Evolutionary conservation across 2,329 filamentous ascomycete species (phyloP), one percentile per base, ranked within the genome.

Genomic region (Diplodia corticola): DNA sequence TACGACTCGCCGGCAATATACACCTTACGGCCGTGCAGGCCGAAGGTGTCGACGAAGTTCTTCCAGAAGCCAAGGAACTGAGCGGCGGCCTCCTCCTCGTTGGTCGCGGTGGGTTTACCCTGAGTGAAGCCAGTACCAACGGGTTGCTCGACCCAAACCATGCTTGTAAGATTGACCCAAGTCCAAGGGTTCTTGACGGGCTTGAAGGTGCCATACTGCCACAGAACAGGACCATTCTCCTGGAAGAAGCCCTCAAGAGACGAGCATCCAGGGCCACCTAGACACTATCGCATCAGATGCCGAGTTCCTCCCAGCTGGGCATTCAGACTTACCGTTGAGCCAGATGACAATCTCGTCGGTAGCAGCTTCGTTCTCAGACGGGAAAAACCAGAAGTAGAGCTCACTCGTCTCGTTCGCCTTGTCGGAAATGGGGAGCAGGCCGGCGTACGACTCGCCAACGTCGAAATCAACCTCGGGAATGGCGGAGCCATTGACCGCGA

Each of bases 1-100:
- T 53, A 68, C 0, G 85, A 89, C 75, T 91, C 90, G 6, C 90
- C 91, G 0, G 89, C 84, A 66, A 95, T 85, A 75, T 90, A 94
- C 10, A 92, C 84, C 69, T 90, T 90, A 71, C 85, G 86, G 13
- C 84, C 84, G 22, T 90, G 83, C 75, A 92, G 79, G 13, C 78
- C 81, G 70, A 93, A 93, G 0, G 87, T 88, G 37, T 91, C 82
- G 67, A 92, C 79, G 71, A 92, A 93, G 78, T 92, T 92, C 79
- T 89, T 88, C 83, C 88, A 93, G 79, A 92, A 95, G 59, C 89
- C 89, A 17, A 90, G 81, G 74, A 94, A 92, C 70, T 93, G 85
- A n/a, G 80, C 77, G 0, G 89, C 89, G 1, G 90, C 82, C 69
- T 92, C 89, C 33, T 86, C 84, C 69, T 92, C 88, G 70, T 84